Conservation (phyloP, 257 asterid species). For the Haberlea rhodopensis region DNA sequence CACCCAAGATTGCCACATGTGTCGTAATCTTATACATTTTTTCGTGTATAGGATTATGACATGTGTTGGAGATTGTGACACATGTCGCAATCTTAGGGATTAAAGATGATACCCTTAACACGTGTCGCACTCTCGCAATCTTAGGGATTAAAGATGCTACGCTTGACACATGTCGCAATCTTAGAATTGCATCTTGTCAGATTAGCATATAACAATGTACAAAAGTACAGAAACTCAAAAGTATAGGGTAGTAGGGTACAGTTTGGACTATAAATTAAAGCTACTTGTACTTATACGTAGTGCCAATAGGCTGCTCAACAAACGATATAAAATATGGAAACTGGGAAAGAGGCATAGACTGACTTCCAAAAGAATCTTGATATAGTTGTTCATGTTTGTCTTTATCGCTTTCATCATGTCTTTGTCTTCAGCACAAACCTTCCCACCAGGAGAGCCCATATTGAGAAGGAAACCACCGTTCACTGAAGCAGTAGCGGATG, state of each 20-base stretch:
- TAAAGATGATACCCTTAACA: no score
- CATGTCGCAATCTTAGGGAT: no score
- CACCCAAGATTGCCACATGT: no score
- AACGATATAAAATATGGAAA: constrained; percentile 2
- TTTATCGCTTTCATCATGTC: constrained; percentile 91
- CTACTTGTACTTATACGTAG: background rate
- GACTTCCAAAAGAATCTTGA: constrained; percentile 90
- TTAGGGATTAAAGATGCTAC: no score
- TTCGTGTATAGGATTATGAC: no score
- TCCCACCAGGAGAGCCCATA: constrained; percentile 95
- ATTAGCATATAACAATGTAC: constrained; percentile 13
- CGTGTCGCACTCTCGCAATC: no score
- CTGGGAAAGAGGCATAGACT: constrained; percentile 10
- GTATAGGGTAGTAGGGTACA: background rate
- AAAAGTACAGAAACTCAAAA: constrained; percentile 12
- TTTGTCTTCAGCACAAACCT: constrained; percentile 83
- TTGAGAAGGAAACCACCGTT: constrained; percentile 91
- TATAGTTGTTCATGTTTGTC: constrained; percentile 75
- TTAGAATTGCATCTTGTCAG: background rate
- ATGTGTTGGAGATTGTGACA: no score
- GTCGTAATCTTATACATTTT: no score
- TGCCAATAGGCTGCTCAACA: background rate
- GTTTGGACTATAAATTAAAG: background rate
- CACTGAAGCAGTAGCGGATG: constrained; percentile 92
- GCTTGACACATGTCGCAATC: no score